These are phyloP conservation scores for Taphrina populina DNA, from an alignment of 1,139 yeast genomes.

Conservation along the genomic window DNA sequence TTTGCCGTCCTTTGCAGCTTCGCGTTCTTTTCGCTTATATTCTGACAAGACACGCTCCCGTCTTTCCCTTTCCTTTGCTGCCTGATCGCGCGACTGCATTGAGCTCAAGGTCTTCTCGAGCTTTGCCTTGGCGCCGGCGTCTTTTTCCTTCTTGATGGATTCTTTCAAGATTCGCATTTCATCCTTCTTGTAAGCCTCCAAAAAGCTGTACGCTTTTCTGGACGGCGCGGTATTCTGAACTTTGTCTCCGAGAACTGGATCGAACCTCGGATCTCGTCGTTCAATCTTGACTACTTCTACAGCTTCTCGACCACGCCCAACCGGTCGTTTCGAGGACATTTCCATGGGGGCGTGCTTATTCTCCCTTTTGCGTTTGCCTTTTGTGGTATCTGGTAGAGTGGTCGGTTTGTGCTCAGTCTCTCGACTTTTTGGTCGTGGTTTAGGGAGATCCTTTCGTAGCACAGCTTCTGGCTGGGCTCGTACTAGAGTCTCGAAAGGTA, in stretches of 20 bases:
- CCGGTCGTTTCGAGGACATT: constrained; percentile 39
- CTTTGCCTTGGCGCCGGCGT: constrained; percentile 50
- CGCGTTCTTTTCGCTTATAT: constrained; percentile 53
- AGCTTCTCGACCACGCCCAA: constrained; percentile 39
- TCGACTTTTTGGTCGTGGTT: no score
- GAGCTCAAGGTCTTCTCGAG: constrained; percentile 46
- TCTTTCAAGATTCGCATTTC: constrained; percentile 65
- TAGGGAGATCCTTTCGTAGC: background rate
- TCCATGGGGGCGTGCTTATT: constrained; percentile 41
- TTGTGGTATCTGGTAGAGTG: background rate
- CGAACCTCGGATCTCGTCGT: constrained; percentile 76
- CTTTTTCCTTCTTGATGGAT: constrained; percentile 59
- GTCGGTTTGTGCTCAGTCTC: background rate
- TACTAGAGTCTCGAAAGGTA: constrained; percentile 11
- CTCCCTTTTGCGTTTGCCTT: constrained; percentile 28
- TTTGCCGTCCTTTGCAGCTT: constrained; percentile 53
- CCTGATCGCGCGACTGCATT: constrained; percentile 66
- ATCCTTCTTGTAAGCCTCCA: constrained; percentile 76
- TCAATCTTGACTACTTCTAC: constrained; percentile 38
- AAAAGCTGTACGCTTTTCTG: constrained; percentile 74
- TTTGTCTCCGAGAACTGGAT: constrained; percentile 43
- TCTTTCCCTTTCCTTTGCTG: constrained; percentile 71
- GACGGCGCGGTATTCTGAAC: constrained; percentile 67
- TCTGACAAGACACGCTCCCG: constrained; percentile 60
- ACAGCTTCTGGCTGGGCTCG: background rate